phyloP scores from a whole-genome alignment of 306 rosid species.

The peach (Prunus persica) region DNA sequence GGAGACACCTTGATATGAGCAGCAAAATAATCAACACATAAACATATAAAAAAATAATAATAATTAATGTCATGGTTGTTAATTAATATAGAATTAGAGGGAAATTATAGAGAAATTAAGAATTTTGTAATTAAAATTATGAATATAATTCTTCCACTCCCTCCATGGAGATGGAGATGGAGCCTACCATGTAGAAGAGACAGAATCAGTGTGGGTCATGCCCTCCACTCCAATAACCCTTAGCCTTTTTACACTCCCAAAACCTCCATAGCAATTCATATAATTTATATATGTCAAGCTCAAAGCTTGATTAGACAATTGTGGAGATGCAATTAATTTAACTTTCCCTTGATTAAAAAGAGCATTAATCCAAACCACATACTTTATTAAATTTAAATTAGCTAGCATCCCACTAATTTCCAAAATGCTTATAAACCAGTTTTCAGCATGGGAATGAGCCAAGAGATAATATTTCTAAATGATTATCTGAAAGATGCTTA shows the following conservation, averaged over 20 bases:
- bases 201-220: slow-evolving; percentile 47
- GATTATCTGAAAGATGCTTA: slow-evolving; percentile 10
- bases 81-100: too few species aligned
- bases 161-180: slow-evolving; percentile 4
- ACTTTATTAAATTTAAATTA: slow-evolving; percentile 5
- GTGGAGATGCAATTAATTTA: slow-evolving; percentile 37
- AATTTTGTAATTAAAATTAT: too few species aligned
- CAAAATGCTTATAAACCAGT: neutral
- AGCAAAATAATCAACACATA: neutral
- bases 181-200: slow-evolving; percentile 32
- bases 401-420: slow-evolving; percentile 15
- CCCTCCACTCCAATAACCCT: slow-evolving; percentile 29
- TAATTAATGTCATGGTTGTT: too few species aligned
- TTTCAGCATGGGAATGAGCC: slow-evolving; percentile 14
- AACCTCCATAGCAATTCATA: slow-evolving; percentile 10
- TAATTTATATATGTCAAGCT: slow-evolving; percentile 2
- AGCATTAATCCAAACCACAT: slow-evolving; percentile 30
- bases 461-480: slow-evolving; percentile 11
- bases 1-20: slow-evolving; percentile 28
- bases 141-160: slow-evolving; percentile 31
- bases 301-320: slow-evolving; percentile 51
- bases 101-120: too few species aligned
- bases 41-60: neutral
- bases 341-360: slow-evolving; percentile 28
- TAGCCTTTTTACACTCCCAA: neutral